Evolutionary conservation across 192 early-diverging fungal genomes (phyloP).

Genomic region (Rhizophagus sp.): DNA sequence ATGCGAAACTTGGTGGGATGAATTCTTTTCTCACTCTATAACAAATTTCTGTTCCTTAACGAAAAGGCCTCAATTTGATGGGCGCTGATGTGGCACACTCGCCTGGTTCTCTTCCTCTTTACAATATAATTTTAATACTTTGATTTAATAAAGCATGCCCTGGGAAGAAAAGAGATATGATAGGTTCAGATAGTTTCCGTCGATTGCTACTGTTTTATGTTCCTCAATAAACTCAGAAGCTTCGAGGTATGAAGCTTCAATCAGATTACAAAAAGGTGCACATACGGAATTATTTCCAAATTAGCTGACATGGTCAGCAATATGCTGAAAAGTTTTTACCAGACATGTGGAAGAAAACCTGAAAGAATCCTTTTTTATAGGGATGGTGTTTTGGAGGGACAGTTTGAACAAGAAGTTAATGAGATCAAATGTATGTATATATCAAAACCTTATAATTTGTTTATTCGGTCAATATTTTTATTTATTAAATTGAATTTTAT

Average conservation of each 20-base stretch:
- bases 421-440: constrained; percentile 50
- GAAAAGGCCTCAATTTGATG: constrained; percentile 70
- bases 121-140: too few relatives aligned
- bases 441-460: too few relatives aligned
- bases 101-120: constrained; percentile 60
- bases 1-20: constrained; percentile 70
- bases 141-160: too few relatives aligned
- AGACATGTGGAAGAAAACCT: too few relatives aligned
- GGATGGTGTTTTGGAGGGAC: constrained; percentile 88
- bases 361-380: constrained; percentile 75
- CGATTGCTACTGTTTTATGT: constrained; percentile 52
- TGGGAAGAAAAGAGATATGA: too few relatives aligned
- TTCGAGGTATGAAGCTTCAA: constrained; percentile 35
- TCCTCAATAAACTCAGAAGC: too few relatives aligned
- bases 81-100: constrained; percentile 79
- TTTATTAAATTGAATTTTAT: too few relatives aligned
- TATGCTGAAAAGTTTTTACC: too few relatives aligned
- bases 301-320: constrained; percentile 58
- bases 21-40: constrained; percentile 65
- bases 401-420: constrained; percentile 75
- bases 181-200: too few relatives aligned
- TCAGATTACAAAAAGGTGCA: constrained; percentile 35
- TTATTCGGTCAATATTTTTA: too few relatives aligned
- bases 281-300: constrained; percentile 65
- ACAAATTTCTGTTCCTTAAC: constrained; percentile 70